Percentiles rank a stretch among this genome's conserved stretches.
phyloP scores from a whole-genome alignment of 2,329 filamentous ascomycete genomes.

The Penicillium sp. region DNA sequence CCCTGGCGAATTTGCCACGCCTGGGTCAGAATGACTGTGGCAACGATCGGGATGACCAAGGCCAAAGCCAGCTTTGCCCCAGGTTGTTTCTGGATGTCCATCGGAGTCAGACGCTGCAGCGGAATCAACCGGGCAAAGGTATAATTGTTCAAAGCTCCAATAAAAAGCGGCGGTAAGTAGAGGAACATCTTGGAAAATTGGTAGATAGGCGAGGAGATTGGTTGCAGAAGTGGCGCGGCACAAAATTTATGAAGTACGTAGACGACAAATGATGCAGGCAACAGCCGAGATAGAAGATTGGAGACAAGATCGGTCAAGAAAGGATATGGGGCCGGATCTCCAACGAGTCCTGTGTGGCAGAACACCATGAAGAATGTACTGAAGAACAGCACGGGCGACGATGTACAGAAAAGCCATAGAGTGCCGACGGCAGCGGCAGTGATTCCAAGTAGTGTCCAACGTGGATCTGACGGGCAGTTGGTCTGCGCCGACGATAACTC shows the following conservation, averaged over 20 bases:
- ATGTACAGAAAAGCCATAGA: constrained; percentile 76
- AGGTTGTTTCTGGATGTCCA: constrained; percentile 84
- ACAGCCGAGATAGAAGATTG: constrained; percentile 71
- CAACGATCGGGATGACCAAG: constrained; percentile 68
- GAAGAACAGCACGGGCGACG: constrained; percentile 78
- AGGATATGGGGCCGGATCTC: constrained; percentile 71
- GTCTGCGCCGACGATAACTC: constrained; percentile 51
- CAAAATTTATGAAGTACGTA: constrained; percentile 87
- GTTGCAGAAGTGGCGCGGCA: constrained; percentile 65
- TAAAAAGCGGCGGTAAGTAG: constrained; percentile 86
- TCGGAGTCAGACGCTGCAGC: constrained; percentile 82
- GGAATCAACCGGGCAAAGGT: constrained; percentile 86
- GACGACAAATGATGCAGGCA: constrained; percentile 82
- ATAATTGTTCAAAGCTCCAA: constrained; percentile 89
- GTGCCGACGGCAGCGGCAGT: constrained; percentile 74
- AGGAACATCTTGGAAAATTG: constrained; percentile 87
- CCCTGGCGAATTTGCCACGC: constrained; percentile 83
- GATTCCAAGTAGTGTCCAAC: constrained; percentile 79
- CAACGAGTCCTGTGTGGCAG: constrained; percentile 83
- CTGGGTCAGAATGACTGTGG: constrained; percentile 67
- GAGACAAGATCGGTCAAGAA: constrained; percentile 70
- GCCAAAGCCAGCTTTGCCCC: constrained; percentile 80
- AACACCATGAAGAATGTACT: constrained; percentile 77
- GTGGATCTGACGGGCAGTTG: constrained; percentile 69
- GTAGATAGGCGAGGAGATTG: constrained; percentile 56